A percentile compares a stretch with the other conserved stretches of the same genome.
These are phyloP conservation scores for Aureobasidium mangrovei DNA, from an alignment of 2,329 filamentous ascomycete genomes.

Conservation along the genomic window DNA sequence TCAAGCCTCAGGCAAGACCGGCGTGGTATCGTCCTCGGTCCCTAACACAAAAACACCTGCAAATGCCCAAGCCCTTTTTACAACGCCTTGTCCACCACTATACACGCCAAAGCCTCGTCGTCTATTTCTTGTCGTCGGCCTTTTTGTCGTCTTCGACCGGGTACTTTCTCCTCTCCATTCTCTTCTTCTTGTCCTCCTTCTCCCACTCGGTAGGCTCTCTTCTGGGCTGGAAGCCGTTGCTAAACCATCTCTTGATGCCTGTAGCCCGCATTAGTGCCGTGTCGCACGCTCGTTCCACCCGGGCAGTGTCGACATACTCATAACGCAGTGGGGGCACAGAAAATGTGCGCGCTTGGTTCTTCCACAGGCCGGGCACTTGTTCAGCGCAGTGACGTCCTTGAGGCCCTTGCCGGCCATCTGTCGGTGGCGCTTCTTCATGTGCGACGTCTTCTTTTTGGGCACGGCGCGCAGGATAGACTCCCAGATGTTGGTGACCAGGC, in stretches of 20 bases:
- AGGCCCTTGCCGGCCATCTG: conserved; percentile 94
- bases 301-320: conserved; percentile 50
- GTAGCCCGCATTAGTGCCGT: not conserved
- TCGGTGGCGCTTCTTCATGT: conserved; percentile 87
- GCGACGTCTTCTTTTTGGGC: conserved; percentile 97
- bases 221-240: conserved; percentile 27
- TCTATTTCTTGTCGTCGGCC: not conserved
- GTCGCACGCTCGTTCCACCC: too few relatives aligned
- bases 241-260: conserved; percentile 29
- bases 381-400: conserved; percentile 80
- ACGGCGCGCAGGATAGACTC: conserved; percentile 86
- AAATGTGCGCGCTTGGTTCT: conserved; percentile 80
- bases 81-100: conserved; percentile 9
- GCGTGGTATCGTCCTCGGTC: not conserved
- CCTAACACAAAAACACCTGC: conserved; percentile 2
- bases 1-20: not conserved
- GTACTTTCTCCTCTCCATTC: not conserved
- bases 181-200: not conserved
- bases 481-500: conserved; percentile 76
- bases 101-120: not conserved
- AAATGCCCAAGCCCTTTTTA: conserved; percentile 10
- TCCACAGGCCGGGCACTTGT: conserved; percentile 84
- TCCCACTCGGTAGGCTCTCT: conserved; percentile 12
- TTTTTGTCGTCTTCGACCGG: not conserved
- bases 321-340: conserved; percentile 77